Evolutionary conservation across 345 rosid genomes (phyloP).

Genomic region (Populus davidiana): DNA sequence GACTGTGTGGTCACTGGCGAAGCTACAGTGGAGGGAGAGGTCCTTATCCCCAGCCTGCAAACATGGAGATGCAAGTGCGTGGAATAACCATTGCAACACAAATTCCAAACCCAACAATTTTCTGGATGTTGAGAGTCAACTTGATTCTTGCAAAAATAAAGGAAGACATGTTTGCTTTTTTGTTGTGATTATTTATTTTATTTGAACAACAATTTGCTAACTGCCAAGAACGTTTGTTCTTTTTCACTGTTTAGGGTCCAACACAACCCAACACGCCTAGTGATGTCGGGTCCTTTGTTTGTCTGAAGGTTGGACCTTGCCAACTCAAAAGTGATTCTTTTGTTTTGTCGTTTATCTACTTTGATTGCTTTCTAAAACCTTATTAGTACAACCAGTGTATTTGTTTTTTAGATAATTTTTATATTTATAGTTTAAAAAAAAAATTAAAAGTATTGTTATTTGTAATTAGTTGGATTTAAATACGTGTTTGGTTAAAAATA

Average conservation of each 20-base stretch:
- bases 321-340: slow-evolving; percentile 7
- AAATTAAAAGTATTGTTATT: too few relatives aligned
- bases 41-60: background rate
- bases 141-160: background rate
- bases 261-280: background rate
- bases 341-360: background rate
- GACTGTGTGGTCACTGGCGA: too few relatives aligned
- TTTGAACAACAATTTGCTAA: background rate
- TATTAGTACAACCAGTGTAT: too few relatives aligned
- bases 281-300: background rate
- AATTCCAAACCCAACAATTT: background rate
- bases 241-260: background rate
- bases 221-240: background rate
- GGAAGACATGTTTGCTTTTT: background rate
- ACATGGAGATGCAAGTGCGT: background rate
- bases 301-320: slow-evolving; percentile 1
- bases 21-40: too few relatives aligned
- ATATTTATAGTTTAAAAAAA: too few relatives aligned
- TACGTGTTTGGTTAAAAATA: too few relatives aligned
- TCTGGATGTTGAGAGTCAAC: background rate
- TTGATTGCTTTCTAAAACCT: too few relatives aligned
- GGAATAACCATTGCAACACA: background rate
- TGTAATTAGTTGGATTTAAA: too few relatives aligned
- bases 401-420: too few relatives aligned
- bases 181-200: background rate